Conservation (phyloP, 192 early-diverging fungal species). For the Coemansia asiatica region DNA sequence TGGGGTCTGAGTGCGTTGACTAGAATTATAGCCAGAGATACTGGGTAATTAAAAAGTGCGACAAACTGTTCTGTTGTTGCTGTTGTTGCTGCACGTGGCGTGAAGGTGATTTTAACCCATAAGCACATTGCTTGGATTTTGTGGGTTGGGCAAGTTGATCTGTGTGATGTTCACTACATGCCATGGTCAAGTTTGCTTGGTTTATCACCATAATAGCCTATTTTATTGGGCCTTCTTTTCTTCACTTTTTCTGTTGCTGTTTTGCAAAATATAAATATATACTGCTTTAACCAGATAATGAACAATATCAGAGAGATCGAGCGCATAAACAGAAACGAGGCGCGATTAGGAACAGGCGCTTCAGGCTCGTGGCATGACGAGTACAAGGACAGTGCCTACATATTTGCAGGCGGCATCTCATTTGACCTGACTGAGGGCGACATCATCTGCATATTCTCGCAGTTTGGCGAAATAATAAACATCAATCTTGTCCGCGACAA, state of each 20-base stretch:
- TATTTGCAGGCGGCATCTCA: slow-evolving; percentile 82
- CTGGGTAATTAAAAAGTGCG: too few species aligned
- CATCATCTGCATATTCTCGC: slow-evolving; percentile 89
- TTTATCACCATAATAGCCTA: too few species aligned
- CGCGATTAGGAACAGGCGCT: slow-evolving; percentile 35
- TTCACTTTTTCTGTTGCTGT: neutral
- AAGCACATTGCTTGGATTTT: neutral
- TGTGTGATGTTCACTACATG: too few species aligned
- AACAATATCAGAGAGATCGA: slow-evolving; percentile 86
- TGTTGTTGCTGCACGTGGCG: too few species aligned
- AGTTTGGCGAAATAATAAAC: slow-evolving; percentile 89
- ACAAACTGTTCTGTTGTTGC: too few species aligned
- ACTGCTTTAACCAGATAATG: slow-evolving; percentile 13
- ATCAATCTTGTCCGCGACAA: slow-evolving; percentile 85
- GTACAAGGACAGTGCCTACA: slow-evolving; percentile 86
- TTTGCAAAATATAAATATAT: neutral
- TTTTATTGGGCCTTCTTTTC: neutral
- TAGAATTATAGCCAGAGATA: too few species aligned
- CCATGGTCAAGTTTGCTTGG: too few species aligned
- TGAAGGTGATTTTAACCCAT: neutral
- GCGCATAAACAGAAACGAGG: slow-evolving; percentile 74
- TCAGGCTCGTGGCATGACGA: slow-evolving; percentile 79
- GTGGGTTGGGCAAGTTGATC: neutral
- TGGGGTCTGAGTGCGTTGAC: too few species aligned
- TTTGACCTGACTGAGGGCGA: slow-evolving; percentile 92